phyloP scores from a whole-genome alignment of 768 basidiomycete genomes.

The Leucocoprinus leucothites region DNA sequence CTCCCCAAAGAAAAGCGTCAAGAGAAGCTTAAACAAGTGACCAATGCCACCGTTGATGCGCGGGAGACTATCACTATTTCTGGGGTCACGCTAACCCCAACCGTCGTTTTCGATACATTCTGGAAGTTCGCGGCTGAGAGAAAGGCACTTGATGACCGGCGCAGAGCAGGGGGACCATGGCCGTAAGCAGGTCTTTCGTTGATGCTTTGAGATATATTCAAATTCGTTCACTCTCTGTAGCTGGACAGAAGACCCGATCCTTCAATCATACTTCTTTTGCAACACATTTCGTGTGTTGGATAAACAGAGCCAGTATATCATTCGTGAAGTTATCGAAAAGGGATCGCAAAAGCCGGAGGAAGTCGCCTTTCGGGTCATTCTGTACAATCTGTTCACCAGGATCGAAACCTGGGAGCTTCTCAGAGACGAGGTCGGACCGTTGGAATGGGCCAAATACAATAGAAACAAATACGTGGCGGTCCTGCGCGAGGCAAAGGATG shows the following conservation, averaged over 20 bases:
- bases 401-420: conserved; percentile 72
- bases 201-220: background rate
- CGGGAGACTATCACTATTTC: conserved; percentile 29
- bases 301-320: conserved; percentile 64
- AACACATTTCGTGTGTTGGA: conserved; percentile 76
- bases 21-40: background rate
- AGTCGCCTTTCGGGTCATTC: conserved; percentile 63
- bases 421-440: conserved; percentile 44
- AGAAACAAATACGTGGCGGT: conserved; percentile 50
- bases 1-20: background rate
- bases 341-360: conserved; percentile 60
- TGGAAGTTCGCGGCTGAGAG: conserved; percentile 58
- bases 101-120: conserved; percentile 58
- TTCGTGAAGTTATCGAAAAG: conserved; percentile 65
- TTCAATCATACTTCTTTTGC: conserved; percentile 60
- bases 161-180: conserved; percentile 42
- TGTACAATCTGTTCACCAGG: conserved; percentile 72
- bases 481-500: conserved; percentile 37
- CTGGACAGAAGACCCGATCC: conserved; percentile 67
- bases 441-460: conserved; percentile 61
- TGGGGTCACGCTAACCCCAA: conserved; percentile 38
- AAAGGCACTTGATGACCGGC: conserved; percentile 52
- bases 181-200: conserved; percentile 36
- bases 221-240: conserved; percentile 25
- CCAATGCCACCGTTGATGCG: background rate